phyloP scores from a whole-genome alignment of 345 rosid species.

The Brassica nigra region DNA sequence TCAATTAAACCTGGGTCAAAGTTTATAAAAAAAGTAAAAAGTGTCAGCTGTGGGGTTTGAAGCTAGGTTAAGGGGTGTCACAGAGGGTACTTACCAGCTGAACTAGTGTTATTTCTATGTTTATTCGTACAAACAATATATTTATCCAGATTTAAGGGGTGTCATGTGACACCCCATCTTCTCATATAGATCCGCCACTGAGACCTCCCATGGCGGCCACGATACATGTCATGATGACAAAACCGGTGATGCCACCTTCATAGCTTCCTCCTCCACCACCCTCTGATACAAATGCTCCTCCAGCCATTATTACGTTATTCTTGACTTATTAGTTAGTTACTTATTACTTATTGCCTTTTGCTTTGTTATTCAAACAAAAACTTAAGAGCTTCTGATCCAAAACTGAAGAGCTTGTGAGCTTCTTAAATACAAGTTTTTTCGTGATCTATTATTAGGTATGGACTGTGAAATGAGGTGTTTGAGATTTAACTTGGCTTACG shows the following conservation, averaged over 20 bases:
- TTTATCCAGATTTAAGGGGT: too few relatives aligned
- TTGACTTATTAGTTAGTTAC: constrained; percentile 18
- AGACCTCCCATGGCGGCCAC: constrained; percentile 62
- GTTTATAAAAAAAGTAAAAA: too few relatives aligned
- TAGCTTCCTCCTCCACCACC: constrained; percentile 37
- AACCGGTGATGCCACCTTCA: constrained; percentile 52
- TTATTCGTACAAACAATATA: too few relatives aligned
- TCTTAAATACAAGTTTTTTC: constrained; percentile 17
- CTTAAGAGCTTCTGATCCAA: constrained; percentile 18
- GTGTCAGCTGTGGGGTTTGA: too few relatives aligned
- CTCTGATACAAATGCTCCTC: constrained; percentile 49
- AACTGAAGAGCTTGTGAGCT: constrained; percentile 26
- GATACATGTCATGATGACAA: constrained; percentile 50
- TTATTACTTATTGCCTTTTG: neutral
- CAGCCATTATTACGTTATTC: constrained; percentile 49
- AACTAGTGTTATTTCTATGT: too few relatives aligned
- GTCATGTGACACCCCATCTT: too few relatives aligned
- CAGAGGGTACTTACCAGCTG: too few relatives aligned
- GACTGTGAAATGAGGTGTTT: constrained; percentile 1
- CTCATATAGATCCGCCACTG: too few relatives aligned
- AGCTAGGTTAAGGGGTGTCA: too few relatives aligned
- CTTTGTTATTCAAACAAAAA: constrained; percentile 28
- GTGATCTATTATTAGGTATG: constrained; percentile 30
- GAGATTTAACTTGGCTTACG: constrained; percentile 21
- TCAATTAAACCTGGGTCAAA: too few relatives aligned